Evolutionary conservation across 352 stramenopile genomes (phyloP), one percentile per base, ranked within the genome.

Genomic region (Phytophthora pseudosyringae): DNA sequence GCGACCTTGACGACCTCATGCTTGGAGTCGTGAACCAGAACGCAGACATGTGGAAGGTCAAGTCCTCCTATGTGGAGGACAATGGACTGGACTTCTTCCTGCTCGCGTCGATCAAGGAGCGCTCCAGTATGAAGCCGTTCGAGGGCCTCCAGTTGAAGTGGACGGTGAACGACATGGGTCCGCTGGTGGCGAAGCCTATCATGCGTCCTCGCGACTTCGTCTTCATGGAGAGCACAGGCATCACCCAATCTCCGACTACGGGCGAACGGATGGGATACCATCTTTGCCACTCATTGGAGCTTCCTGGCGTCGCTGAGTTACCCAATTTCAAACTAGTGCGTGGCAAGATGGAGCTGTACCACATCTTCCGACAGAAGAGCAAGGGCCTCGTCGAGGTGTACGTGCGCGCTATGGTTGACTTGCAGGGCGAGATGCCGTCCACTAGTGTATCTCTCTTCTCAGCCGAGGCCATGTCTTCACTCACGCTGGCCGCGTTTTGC

Each of bases 221-320:
- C 0, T 77, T 68, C 32, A 36, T 89, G 8, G 76, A 87, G 29
- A 76, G 67, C 28, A 86, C 76, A 4, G 76, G 79, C 5, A 71
- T 83, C 16, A 71, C 62, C 2, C 39, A 61, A 36, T 75, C 61
- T 15, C 62, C 71, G 1, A 68, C 54, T 2, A 77, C 54, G 0
- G 70, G 70, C 0, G 76, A 88, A 40, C 73, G 67, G n/a, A 81
- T 85, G 40, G 80, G 77, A 4, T 86, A 77, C 50, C 69, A 79
- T 56, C 70, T 85, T 33, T 64, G 50, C 35, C 71, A 89, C 44
- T 87, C 75, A 9, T 38, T 89, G 2, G 64, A 76, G 1, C 40
- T 88, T 2, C 64, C 75, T 11, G 68, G 55, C 0, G 58, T 74
- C 25, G 69, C 67, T 0, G 62, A 74, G 9, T 51, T 78, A 11